Evolutionary conservation across 2,329 filamentous ascomycete genomes (phyloP), one percentile per base, ranked within the genome.

Genomic region (Penicillium hesseltinei): DNA sequence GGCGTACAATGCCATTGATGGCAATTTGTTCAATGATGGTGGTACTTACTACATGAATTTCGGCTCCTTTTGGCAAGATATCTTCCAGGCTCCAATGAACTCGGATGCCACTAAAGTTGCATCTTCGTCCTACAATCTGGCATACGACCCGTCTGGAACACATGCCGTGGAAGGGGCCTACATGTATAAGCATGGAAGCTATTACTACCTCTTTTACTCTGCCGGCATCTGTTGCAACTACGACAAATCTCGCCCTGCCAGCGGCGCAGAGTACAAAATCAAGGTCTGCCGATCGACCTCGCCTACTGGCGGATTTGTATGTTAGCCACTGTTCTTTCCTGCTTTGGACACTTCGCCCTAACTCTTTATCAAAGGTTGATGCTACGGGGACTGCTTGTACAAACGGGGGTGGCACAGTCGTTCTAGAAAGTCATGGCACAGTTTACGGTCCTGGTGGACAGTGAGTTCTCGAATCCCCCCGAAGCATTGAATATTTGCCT

Each of bases 391-490:
- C 67, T 17, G 73, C 77, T 33, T 88, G 86, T 68, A 80, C 75
- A 0, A 66, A 75, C 8, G 80, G 81, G 43, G 86, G 87, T 9
- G 87, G 87, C 2, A 86, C 83, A 0, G 74, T 83, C 4, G 81
- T 90, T 0, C 76, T 89, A 0, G 79, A 81, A 61, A 83, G 79
- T 15, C 84, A 89, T 60, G 83, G 74, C 17, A 81, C 73, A 27
- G 79, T 88, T 0, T 89, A 88, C 63, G 86, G 82, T 31, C 86
- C 87, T 17, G 87, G 87, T 59, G 86, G 86, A 38, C 85, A 89
- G 71, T 84, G 82, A 43, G 80, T 86, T 25, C 38, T 31, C 9
- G 5, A 19, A 5, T 8, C 9, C 1, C 7, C 5, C 9, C 4
- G 21, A 35, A 13, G 15, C 17, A 33, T 15, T 2, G 10, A 3